Percentiles rank a stretch among this genome's conserved stretches.
phyloP scores from a whole-genome alignment of 305 asterid species.

The Ruellia speciosa region DNA sequence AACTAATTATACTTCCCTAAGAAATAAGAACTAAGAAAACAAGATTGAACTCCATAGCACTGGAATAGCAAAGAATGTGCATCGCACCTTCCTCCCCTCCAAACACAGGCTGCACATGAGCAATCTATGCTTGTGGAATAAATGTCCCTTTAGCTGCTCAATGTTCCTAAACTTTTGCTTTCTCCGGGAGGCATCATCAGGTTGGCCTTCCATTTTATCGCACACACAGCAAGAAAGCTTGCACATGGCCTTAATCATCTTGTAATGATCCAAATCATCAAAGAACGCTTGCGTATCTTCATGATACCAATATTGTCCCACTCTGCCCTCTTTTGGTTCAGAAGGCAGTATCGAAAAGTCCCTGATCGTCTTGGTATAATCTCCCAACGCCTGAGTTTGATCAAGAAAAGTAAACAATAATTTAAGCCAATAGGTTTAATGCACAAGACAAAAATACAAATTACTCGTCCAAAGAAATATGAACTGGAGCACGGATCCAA shows the following conservation, averaged over 20 bases:
- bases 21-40: not conserved
- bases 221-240: slow-evolving; percentile 88
- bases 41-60: not conserved
- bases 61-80: slow-evolving; percentile 8
- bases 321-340: slow-evolving; percentile 66
- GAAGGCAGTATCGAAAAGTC: slow-evolving; percentile 66
- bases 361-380: slow-evolving; percentile 54
- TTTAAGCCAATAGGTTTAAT: not conserved
- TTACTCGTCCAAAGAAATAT: too few species aligned
- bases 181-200: slow-evolving; percentile 49
- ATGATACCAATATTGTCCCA: slow-evolving; percentile 77
- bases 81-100: slow-evolving; percentile 86
- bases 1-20: slow-evolving; percentile 1
- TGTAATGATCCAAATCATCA: slow-evolving; percentile 87
- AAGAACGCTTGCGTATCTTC: slow-evolving; percentile 85
- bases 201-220: slow-evolving; percentile 52
- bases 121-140: slow-evolving; percentile 75
- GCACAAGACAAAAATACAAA: slow-evolving; percentile 3
- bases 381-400: slow-evolving; percentile 69
- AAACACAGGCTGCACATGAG: slow-evolving; percentile 91
- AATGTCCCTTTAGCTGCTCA: slow-evolving; percentile 87
- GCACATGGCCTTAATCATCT: slow-evolving; percentile 97
- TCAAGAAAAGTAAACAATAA: not conserved
- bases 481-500: not conserved
- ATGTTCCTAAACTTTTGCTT: slow-evolving; percentile 60